Conservation (phyloP, 2,329 filamentous ascomycete genomes). For the Paraphaeosphaeria sporulosa region DNA sequence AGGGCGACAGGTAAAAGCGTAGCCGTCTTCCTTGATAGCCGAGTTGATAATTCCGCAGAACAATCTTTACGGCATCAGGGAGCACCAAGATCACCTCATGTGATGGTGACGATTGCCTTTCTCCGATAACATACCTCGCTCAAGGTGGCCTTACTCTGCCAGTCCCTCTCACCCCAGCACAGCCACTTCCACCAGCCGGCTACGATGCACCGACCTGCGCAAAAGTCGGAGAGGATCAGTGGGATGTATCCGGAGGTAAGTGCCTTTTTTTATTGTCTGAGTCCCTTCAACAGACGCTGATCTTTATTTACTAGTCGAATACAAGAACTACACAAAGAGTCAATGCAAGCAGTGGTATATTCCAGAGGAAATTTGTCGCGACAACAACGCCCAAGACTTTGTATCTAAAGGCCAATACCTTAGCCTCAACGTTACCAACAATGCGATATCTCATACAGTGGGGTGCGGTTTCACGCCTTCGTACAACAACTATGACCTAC, state of each 20-base stretch:
- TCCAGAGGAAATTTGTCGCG: slow-evolving; percentile 15
- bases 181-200: slow-evolving; percentile 17
- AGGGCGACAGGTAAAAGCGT: slow-evolving; percentile 12
- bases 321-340: slow-evolving; percentile 18
- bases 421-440: slow-evolving; percentile 20
- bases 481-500: slow-evolving; percentile 9
- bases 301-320: slow-evolving; percentile 8
- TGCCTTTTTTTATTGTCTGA: neutral
- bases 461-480: slow-evolving; percentile 14
- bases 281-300: slow-evolving; percentile 3
- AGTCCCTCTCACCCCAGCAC: slow-evolving; percentile 20
- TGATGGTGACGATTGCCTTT: slow-evolving; percentile 16
- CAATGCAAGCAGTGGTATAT: slow-evolving; percentile 22
- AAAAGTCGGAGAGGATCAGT: slow-evolving; percentile 18
- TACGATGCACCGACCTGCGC: slow-evolving; percentile 19
- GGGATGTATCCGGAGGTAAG: slow-evolving; percentile 14
- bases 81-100: slow-evolving; percentile 20
- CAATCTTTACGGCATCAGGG: slow-evolving; percentile 17
- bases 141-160: slow-evolving; percentile 17
- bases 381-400: slow-evolving; percentile 4
- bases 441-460: slow-evolving; percentile 18
- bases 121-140: slow-evolving; percentile 20
- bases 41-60: neutral
- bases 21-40: neutral
- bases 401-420: slow-evolving; percentile 18